Evolutionary conservation across 2,329 filamentous ascomycete genomes (phyloP).

Genomic region (Aurifilum marmelostoma): DNA sequence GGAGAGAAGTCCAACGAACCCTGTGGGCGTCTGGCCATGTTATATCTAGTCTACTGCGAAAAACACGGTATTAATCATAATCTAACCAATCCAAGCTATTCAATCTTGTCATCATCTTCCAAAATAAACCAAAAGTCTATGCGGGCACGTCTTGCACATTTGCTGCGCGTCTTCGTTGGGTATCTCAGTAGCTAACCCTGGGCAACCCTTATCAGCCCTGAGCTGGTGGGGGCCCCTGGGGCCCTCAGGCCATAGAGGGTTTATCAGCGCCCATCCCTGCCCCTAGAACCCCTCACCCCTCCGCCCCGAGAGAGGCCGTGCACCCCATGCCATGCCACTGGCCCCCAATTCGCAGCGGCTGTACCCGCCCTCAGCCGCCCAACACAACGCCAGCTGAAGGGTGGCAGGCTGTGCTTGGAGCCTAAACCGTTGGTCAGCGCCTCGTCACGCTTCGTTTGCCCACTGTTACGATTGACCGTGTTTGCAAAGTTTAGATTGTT

Average conservation of each 20-base stretch:
- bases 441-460: background rate
- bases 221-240: background rate
- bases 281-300: background rate
- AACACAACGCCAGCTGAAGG: background rate
- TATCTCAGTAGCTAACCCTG: background rate
- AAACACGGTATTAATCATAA: background rate
- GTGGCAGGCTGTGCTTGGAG: background rate
- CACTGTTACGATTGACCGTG: background rate
- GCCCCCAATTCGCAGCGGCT: background rate
- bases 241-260: background rate
- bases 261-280: background rate
- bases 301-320: background rate
- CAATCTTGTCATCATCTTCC: background rate
- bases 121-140: background rate
- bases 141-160: background rate
- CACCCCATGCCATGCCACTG: too few species aligned
- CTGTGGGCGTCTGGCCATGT: background rate
- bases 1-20: background rate
- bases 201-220: constrained; percentile 3
- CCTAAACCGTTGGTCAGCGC: background rate
- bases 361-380: constrained; percentile 2
- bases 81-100: background rate
- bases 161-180: background rate
- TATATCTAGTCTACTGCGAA: background rate
- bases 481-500: background rate